phyloP scores from a whole-genome alignment of 1,284 basidiomycete genomes.

The Ganoderma leucocontextum region DNA sequence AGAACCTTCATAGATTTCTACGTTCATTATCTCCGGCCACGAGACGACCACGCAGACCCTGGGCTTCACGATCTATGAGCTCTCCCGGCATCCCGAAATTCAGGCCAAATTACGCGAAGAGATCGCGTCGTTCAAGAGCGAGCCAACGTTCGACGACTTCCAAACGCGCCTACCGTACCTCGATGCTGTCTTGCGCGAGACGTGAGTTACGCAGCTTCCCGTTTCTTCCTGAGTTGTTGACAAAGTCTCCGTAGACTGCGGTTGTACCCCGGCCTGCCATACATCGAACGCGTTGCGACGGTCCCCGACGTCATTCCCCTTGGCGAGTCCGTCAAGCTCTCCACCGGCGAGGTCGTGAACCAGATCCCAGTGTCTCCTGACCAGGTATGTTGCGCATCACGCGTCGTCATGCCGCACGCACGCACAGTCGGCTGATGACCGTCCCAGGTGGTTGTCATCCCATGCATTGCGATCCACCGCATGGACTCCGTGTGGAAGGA shows the following conservation, averaged over 20 bases:
- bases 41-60: conserved; percentile 38
- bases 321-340: conserved; percentile 30
- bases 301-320: conserved; percentile 38
- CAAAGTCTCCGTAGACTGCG: conserved; percentile 30
- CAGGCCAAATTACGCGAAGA: conserved; percentile 41
- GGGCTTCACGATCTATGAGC: conserved; percentile 37
- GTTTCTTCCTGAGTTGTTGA: no score
- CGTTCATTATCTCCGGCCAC: conserved; percentile 38
- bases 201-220: conserved; percentile 9
- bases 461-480: conserved; percentile 35
- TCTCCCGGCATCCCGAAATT: conserved; percentile 39
- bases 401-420: background rate
- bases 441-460: conserved; percentile 35
- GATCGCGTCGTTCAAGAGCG: conserved; percentile 28
- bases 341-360: conserved; percentile 29
- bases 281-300: conserved; percentile 32
- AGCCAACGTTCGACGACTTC: conserved; percentile 43
- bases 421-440: background rate
- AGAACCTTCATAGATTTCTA: conserved; percentile 11
- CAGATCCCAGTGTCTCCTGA: conserved; percentile 33
- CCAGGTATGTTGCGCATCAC: conserved; percentile 35
- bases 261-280: conserved; percentile 33
- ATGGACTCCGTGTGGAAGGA: conserved; percentile 42
- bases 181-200: conserved; percentile 40
- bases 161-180: conserved; percentile 40